Evolutionary conservation across 371 early-diverging fungal genomes (phyloP), one percentile per base, ranked within the genome.

Genomic region (Mucor irregularis): DNA sequence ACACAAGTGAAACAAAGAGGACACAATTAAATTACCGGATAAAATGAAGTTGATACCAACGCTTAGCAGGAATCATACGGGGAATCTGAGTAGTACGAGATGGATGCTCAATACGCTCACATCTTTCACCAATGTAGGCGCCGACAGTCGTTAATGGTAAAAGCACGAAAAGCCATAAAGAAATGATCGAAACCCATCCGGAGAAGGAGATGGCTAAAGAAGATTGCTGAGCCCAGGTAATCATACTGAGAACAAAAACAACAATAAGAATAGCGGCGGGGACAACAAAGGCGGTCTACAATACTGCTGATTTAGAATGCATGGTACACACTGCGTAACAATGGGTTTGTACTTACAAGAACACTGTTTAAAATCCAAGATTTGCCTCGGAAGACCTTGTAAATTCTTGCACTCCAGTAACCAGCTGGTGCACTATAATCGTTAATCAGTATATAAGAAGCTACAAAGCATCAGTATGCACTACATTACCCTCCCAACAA

Each of bases 341-440:
- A 34, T 24, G 17, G 0, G 8, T 17, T 17, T 3, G 10, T 10
- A 19, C 60, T 57, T 73, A 71, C 77, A 59, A 78, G 47, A 17
- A 63, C 29, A 22, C 74, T 66, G 50, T 78, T 74, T 26, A 78
- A 54, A 24, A 70, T 42, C 78, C 78, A 78, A 3, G 78, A 70
- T 46, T 62, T 68, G 5, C 78, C 78, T 11, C 73, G 61, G 34
- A 78, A 78, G 2, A 71, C 66, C 43, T 74, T 78, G 43, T 78
- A 74, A 2, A 78, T 47, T 26, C 73, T 61, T 4, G 74, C 73
- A 51, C 74, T 71, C 43, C 60, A 66, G 48, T 71, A 78, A 13
- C 78, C 74, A 34, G 62, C 78, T 17, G 71, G 37, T 11, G 50
- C 19, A 49, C 74, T 78, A 42, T 26, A 3, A 26, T 19, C 17